Base-by-base conservation (phyloP, 495 filamentous ascomycete species). In the Parachaetomium inaequale region DNA sequence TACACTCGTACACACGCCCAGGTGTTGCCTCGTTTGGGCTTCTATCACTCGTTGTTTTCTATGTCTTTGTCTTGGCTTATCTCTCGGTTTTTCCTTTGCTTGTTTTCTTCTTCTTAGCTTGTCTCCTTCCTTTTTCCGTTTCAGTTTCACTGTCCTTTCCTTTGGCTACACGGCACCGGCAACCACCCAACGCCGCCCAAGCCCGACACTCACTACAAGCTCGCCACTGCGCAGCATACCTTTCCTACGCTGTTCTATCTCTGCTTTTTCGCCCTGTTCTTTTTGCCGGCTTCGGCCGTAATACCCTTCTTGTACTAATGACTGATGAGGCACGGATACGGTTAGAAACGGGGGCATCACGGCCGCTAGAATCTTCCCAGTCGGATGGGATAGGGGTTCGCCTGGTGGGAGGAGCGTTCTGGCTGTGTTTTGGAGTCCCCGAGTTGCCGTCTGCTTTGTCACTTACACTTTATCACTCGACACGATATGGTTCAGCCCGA, bases 241-340 rank as follows among this genome's bases (percentile, higher is more conserved):
- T 23, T 26, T 2, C 28, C 49, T 43, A 14, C 40, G 19, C 4
- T n/a, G 10, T 21, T 51, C 10, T 26, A 29, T 53, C 8, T 51
- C 7, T 53, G 6, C 17, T 7, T 38, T 53, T 14, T 25, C 17
- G 17, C 10, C 4, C n/a, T 56, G 42, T 34, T 8, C 19, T 3
- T 21, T 29, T 7, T 28, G 5, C 17, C 26, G 25, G 47, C 26
- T 8, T 29, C 47, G 14, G 7, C 57, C 17, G 25, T 61, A 43
- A 61, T 61, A 61, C 47, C 49, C 58, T 42, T 28, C 2, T 25
- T 26, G n/a, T 47, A 46, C 19, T 55, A 47, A 61, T 38, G 59
- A 47, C 36, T 47, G 59, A 61, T 26, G 59, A 61, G 42, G 59
- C 59, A 61, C 38, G 59, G 51, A 36, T 12, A 47, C 36, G 50